Evolutionary conservation across 106 monocot genomes (phyloP).

Genomic region (Narthecium ossifragum): DNA sequence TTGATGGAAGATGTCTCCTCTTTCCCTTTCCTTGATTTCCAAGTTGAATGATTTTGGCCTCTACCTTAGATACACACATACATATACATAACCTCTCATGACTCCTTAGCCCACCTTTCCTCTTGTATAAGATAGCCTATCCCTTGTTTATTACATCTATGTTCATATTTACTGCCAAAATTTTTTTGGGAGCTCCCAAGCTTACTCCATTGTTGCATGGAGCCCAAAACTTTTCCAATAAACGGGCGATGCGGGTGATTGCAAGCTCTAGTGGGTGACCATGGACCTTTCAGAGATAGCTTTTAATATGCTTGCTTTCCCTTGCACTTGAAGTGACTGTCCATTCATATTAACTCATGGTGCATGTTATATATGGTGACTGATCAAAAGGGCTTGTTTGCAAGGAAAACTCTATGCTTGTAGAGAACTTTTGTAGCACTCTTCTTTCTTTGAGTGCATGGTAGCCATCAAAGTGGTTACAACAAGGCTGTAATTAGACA

Average conservation of each 20-base stretch:
- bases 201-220: background rate
- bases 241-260: background rate
- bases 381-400: too few relatives aligned
- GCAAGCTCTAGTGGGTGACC: too few relatives aligned
- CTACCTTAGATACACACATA: too few relatives aligned
- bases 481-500: too few relatives aligned
- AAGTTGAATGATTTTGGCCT: constrained; percentile 73
- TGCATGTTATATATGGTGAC: too few relatives aligned
- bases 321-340: constrained; percentile 4
- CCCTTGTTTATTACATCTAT: background rate
- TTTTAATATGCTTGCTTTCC: background rate
- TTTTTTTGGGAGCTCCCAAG: constrained; percentile 1
- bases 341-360: too few relatives aligned
- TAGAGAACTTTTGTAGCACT: too few relatives aligned
- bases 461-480: too few relatives aligned
- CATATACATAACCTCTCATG: background rate
- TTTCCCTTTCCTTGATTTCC: constrained; percentile 87
- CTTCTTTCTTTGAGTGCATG: too few relatives aligned
- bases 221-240: background rate
- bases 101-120: background rate
- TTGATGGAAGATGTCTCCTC: constrained; percentile 62
- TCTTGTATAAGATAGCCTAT: too few relatives aligned
- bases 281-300: background rate
- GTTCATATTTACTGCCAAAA: constrained; percentile 3
- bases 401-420: too few relatives aligned